Conservation (phyloP, 768 basidiomycete species). For the Pisolithus sp. region DNA sequence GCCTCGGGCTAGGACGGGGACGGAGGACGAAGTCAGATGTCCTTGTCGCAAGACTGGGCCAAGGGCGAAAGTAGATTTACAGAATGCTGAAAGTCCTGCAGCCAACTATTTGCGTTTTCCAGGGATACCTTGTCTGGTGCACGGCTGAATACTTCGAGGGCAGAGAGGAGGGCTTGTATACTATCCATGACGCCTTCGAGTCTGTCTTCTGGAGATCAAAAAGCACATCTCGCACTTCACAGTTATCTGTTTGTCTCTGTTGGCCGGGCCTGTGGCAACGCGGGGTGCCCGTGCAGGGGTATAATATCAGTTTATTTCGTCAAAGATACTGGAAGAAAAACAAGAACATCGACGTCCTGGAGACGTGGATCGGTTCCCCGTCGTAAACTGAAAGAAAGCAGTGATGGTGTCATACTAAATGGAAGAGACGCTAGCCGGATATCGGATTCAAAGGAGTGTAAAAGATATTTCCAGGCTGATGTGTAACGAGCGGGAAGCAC, state of each 20-base stretch:
- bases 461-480: slow-evolving; percentile 36
- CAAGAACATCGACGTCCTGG: slow-evolving; percentile 8
- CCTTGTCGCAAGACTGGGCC: slow-evolving; percentile 46
- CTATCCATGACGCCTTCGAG: slow-evolving; percentile 45
- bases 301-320: slow-evolving; percentile 11
- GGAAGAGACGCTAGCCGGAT: slow-evolving; percentile 41
- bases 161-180: slow-evolving; percentile 67
- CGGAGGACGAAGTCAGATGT: slow-evolving; percentile 61
- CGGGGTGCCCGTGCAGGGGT: no score
- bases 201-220: no score
- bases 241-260: slow-evolving; percentile 26
- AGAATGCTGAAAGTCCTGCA: slow-evolving; percentile 98
- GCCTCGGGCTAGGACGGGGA: slow-evolving; percentile 83
- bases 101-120: slow-evolving; percentile 88
- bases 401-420: slow-evolving; percentile 43
- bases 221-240: not conserved
- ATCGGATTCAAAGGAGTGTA: slow-evolving; percentile 55
- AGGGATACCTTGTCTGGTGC: slow-evolving; percentile 80
- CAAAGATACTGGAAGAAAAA: not conserved
- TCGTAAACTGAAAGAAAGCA: slow-evolving; percentile 13
- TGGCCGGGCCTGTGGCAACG: slow-evolving; percentile 18
- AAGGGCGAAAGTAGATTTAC: slow-evolving; percentile 82
- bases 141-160: slow-evolving; percentile 71
- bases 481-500: slow-evolving; percentile 27
- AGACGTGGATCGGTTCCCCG: not conserved